Evolutionary conservation across 1,284 basidiomycete species (phyloP).

Genomic region (Puccinia polysora): DNA sequence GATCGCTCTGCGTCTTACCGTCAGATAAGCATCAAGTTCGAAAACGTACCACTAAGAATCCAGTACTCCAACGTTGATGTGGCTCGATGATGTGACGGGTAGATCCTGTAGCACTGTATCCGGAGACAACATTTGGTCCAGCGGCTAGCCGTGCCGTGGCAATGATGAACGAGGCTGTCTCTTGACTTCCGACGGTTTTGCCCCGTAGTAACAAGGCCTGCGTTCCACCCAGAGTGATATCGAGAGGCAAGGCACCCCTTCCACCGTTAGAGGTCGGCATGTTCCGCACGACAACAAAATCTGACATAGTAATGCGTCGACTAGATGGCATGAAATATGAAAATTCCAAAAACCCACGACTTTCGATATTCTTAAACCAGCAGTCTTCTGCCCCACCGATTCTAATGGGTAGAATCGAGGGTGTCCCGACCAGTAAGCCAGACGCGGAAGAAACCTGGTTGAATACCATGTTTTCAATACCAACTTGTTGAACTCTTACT

Average conservation of each 20-base stretch:
- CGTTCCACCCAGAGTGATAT: constrained; percentile 36
- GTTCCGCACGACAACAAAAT: constrained; percentile 29
- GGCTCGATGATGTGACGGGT: constrained; percentile 36
- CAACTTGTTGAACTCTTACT: constrained; percentile 15
- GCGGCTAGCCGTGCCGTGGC: constrained; percentile 32
- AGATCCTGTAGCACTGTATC: constrained; percentile 27
- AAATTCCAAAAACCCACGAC: constrained; percentile 31
- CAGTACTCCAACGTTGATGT: constrained; percentile 43
- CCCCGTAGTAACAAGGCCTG: constrained; percentile 35
- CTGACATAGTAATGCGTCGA: constrained; percentile 31
- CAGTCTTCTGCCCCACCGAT: constrained; percentile 39
- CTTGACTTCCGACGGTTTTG: constrained; percentile 32
- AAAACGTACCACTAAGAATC: constrained; percentile 34
- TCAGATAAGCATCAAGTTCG: not conserved
- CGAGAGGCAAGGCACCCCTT: constrained; percentile 38
- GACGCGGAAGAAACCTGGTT: constrained; percentile 21
- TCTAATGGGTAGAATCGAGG: constrained; percentile 31
- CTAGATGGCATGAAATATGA: constrained; percentile 24
- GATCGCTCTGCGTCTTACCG: not conserved
- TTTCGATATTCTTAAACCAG: constrained; percentile 31
- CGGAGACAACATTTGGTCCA: constrained; percentile 40
- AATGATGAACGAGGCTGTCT: constrained; percentile 41
- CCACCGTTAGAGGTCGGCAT: constrained; percentile 36
- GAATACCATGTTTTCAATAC: constrained; percentile 29
- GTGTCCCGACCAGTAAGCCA: constrained; percentile 24